Evolutionary conservation across 768 basidiomycete genomes (phyloP).

Genomic region (Serendipita sp.): DNA sequence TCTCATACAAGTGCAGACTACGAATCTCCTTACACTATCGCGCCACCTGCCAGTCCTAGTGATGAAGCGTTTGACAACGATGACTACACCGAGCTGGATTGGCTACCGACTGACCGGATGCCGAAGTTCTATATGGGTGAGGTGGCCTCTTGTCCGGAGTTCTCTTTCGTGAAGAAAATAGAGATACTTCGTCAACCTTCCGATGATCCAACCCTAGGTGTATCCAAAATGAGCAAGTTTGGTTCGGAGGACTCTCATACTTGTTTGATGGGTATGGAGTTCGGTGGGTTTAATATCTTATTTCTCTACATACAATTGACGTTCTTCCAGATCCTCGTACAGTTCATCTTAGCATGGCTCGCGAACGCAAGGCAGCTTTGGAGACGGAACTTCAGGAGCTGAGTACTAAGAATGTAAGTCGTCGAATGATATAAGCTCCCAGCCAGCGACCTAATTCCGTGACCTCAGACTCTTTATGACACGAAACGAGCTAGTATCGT

Average conservation of each 20-base stretch:
- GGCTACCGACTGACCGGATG: slow-evolving; percentile 31
- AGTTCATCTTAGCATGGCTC: slow-evolving; percentile 47
- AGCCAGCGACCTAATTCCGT: neutral
- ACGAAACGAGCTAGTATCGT: slow-evolving; percentile 5
- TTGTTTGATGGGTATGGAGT: slow-evolving; percentile 60
- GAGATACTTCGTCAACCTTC: neutral
- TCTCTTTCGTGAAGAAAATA: slow-evolving; percentile 58
- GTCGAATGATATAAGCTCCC: neutral
- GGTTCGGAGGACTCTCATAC: slow-evolving; percentile 70
- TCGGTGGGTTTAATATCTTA: slow-evolving; percentile 31
- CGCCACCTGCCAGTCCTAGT: slow-evolving; percentile 23
- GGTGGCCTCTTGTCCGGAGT: slow-evolving; percentile 60
- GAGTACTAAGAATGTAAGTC: neutral
- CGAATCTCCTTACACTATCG: slow-evolving; percentile 23
- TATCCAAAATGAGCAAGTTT: slow-evolving; percentile 43
- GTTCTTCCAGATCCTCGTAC: slow-evolving; percentile 36
- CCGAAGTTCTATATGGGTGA: slow-evolving; percentile 57
- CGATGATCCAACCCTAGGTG: slow-evolving; percentile 10
- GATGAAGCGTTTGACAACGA: slow-evolving; percentile 54
- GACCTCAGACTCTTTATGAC: neutral
- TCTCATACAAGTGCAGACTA: slow-evolving; percentile 22
- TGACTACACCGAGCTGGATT: slow-evolving; percentile 72
- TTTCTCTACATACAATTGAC: neutral
- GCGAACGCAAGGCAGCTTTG: slow-evolving; percentile 38
- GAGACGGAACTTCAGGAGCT: slow-evolving; percentile 7